These are phyloP conservation scores for Patellaria atrata DNA, from an alignment of 495 filamentous ascomycete species.

Conservation along the genomic window DNA sequence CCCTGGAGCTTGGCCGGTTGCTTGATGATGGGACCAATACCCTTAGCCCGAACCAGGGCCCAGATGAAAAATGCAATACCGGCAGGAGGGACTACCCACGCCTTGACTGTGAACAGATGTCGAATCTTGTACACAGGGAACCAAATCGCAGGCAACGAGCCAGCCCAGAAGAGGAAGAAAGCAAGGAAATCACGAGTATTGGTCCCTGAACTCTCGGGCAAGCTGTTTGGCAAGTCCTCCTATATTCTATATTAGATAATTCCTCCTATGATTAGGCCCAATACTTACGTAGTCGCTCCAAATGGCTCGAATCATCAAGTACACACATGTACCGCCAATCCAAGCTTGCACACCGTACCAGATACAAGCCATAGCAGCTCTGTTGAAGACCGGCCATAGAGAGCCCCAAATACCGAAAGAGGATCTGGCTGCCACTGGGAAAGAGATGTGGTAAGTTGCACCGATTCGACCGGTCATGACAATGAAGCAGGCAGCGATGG, in stretches of 20 bases:
- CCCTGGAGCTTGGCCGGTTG: conserved; percentile 52
- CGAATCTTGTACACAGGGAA: conserved; percentile 60
- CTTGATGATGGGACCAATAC: conserved; percentile 71
- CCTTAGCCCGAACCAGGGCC: conserved; percentile 70
- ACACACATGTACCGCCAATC: conserved; percentile 50
- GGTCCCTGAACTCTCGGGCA: conserved; percentile 51
- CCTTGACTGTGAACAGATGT: conserved; percentile 86
- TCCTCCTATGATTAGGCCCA: background rate
- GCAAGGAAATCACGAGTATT: conserved; percentile 51
- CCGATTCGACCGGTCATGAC: conserved; percentile 63
- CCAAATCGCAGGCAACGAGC: conserved; percentile 43
- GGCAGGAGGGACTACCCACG: conserved; percentile 69
- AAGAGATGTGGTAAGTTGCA: conserved; percentile 29
- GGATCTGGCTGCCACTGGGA: conserved; percentile 26
- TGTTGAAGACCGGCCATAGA: conserved; percentile 83
- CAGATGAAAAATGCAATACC: conserved; percentile 85
- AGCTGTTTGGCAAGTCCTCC: conserved; percentile 47
- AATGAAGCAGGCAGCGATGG: conserved; percentile 61
- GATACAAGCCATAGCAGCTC: conserved; percentile 67
- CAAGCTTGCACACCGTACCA: conserved; percentile 84
- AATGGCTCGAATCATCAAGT: conserved; percentile 27
- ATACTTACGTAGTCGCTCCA: conserved; percentile 20
- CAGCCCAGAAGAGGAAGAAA: conserved; percentile 40
- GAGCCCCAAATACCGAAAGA: conserved; percentile 30
- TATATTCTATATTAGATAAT: background rate